A percentile compares a stretch with the other conserved stretches of the same genome.
Conservation (phyloP, 352 stramenopile species). For the Aphanomyces cochlioides region DNA sequence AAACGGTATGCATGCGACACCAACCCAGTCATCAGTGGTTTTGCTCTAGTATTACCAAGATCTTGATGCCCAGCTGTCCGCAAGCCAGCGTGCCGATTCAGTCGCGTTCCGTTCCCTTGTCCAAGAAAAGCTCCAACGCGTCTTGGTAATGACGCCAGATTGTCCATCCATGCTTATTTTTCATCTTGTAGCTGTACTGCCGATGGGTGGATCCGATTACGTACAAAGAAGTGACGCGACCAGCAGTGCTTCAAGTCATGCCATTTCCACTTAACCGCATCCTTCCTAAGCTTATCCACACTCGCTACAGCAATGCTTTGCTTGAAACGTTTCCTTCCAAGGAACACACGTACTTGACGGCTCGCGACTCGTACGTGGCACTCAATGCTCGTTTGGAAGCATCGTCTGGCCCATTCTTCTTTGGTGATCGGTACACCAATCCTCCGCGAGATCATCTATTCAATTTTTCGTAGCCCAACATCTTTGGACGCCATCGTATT, state of each 20-base stretch:
- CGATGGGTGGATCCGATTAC: constrained; percentile 80
- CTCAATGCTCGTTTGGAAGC: constrained; percentile 75
- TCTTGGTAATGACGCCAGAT: constrained; percentile 42
- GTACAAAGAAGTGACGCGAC: constrained; percentile 79
- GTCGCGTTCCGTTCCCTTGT: constrained; percentile 80
- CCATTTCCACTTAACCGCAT: constrained; percentile 81
- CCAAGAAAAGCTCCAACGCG: constrained; percentile 74
- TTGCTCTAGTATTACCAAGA: constrained; percentile 65
- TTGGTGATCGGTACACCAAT: constrained; percentile 40
- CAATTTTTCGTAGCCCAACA: constrained; percentile 37
- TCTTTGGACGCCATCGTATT: constrained; percentile 78
- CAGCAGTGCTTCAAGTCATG: constrained; percentile 74
- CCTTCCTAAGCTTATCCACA: constrained; percentile 81
- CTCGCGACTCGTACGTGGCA: constrained; percentile 78
- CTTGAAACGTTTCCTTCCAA: constrained; percentile 58
- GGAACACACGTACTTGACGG: constrained; percentile 72
- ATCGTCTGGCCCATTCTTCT: constrained; percentile 59
- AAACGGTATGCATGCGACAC: constrained; percentile 48
- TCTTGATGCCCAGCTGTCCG: constrained; percentile 66
- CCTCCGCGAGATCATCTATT: background rate
- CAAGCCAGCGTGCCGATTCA: constrained; percentile 70
- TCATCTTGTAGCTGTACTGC: constrained; percentile 53
- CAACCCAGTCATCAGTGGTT: background rate
- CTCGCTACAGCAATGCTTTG: constrained; percentile 51
- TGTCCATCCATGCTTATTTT: background rate